Conservation (phyloP, 108 stramenopile genomes). For the Stephanodiscus triporus region DNA sequence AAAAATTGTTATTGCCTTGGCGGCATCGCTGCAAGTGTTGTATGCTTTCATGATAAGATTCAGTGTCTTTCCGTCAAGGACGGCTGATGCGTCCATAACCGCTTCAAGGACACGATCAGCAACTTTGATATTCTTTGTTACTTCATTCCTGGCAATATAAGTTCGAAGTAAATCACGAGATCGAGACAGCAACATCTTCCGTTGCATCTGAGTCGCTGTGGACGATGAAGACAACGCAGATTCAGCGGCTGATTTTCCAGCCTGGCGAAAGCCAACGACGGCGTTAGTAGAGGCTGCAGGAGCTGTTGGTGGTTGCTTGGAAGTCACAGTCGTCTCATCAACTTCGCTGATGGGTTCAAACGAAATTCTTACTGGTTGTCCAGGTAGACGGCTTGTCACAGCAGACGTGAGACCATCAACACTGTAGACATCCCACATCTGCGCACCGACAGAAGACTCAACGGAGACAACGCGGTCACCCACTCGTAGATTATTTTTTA, state of each 20-base stretch:
- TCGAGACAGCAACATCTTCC: constrained; percentile 59
- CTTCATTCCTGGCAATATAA: constrained; percentile 57
- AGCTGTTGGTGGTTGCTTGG: constrained; percentile 14
- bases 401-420: constrained; percentile 85
- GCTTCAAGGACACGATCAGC: constrained; percentile 86
- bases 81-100: constrained; percentile 67
- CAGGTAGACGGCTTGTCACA: constrained; percentile 77
- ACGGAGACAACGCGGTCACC: constrained; percentile 84
- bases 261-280: constrained; percentile 46
- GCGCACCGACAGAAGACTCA: constrained; percentile 71
- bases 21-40: constrained; percentile 61
- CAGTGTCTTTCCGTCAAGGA: constrained; percentile 74
- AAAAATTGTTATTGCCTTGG: constrained; percentile 70
- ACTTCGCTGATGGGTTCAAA: constrained; percentile 63
- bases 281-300: constrained; percentile 33
- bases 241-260: constrained; percentile 20
- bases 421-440: constrained; percentile 87
- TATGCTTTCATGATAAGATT: constrained; percentile 80
- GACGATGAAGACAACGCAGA: constrained; percentile 12
- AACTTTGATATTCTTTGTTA: constrained; percentile 67
- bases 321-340: constrained; percentile 2
- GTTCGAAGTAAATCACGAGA: constrained; percentile 76
- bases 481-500: constrained; percentile 56
- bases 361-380: constrained; percentile 67
- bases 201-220: constrained; percentile 17